A percentile compares a stretch with the other conserved stretches of the same genome.
phyloP scores from a whole-genome alignment of 352 stramenopile species.

The Pythium brachiatum region DNA sequence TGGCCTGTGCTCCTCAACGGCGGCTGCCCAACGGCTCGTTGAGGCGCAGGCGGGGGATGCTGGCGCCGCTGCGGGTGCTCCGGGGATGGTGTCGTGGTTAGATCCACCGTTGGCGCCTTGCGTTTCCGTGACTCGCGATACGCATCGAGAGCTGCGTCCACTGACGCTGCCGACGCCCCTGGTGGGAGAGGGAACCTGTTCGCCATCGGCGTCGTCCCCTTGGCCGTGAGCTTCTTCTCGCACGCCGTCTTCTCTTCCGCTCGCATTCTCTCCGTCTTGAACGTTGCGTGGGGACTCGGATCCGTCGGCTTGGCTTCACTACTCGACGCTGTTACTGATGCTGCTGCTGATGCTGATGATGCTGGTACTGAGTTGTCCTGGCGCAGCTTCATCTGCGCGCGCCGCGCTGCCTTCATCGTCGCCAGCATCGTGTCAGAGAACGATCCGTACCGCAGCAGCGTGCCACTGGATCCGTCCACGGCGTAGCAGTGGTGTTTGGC shows the following conservation, averaged over 20 bases:
- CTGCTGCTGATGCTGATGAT: not conserved
- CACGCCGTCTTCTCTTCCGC: not conserved
- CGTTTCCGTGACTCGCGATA: not conserved
- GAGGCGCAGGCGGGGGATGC: not conserved
- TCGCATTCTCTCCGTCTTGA: not conserved
- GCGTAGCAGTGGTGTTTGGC: slow-evolving; percentile 50
- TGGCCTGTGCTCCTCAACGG: not conserved
- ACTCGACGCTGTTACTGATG: not conserved
- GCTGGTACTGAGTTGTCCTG: slow-evolving; percentile 4
- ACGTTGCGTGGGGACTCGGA: not conserved
- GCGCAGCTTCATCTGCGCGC: slow-evolving; percentile 2
- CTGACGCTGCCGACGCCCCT: too few relatives aligned
- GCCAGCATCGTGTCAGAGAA: slow-evolving; percentile 43
- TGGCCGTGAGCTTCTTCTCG: slow-evolving; percentile 1
- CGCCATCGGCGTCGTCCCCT: not conserved
- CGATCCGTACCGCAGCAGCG: slow-evolving; percentile 36
- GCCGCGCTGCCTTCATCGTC: slow-evolving; percentile 23
- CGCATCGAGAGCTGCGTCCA: too few relatives aligned
- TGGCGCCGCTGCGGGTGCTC: not conserved
- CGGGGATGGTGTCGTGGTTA: not conserved
- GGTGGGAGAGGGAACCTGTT: too few relatives aligned
- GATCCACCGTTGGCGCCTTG: slow-evolving; percentile 1
- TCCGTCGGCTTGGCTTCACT: not conserved
- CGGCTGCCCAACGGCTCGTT: not conserved
- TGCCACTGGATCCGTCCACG: slow-evolving; percentile 54